Evolutionary conservation across 2,329 filamentous ascomycete genomes (phyloP).

Genomic region (Nemania abortiva): DNA sequence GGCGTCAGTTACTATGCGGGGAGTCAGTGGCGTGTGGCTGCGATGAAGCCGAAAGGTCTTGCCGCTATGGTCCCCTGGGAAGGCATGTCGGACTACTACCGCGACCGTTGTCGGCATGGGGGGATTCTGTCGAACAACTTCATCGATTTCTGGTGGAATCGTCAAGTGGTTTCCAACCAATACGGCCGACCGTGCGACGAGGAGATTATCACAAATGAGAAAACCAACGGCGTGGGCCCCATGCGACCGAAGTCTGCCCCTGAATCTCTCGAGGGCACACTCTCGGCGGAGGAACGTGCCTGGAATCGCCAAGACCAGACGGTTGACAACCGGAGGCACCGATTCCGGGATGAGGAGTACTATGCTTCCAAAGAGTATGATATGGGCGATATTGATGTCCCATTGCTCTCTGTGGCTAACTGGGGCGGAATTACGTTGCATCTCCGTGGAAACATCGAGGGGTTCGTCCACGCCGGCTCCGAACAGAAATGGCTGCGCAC

Average conservation of each 20-base stretch:
- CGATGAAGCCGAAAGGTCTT: slow-evolving; percentile 59
- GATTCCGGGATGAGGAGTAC: slow-evolving; percentile 72
- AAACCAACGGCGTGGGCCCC: neutral
- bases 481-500: slow-evolving; percentile 76
- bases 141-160: slow-evolving; percentile 75
- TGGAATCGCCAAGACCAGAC: slow-evolving; percentile 63
- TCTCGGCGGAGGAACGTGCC: slow-evolving; percentile 64
- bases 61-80: slow-evolving; percentile 64
- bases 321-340: slow-evolving; percentile 60
- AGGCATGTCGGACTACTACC: slow-evolving; percentile 66
- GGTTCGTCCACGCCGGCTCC: slow-evolving; percentile 72
- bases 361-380: slow-evolving; percentile 75
- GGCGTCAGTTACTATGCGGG: slow-evolving; percentile 64
- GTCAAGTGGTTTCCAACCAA: slow-evolving; percentile 75
- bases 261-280: slow-evolving; percentile 70
- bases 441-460: slow-evolving; percentile 75
- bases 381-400: slow-evolving; percentile 74
- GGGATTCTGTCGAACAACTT: slow-evolving; percentile 71
- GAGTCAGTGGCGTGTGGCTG: slow-evolving; percentile 63
- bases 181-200: slow-evolving; percentile 61
- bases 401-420: slow-evolving; percentile 74
- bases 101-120: slow-evolving; percentile 70
- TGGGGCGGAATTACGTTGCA: slow-evolving; percentile 79
- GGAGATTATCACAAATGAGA: slow-evolving; percentile 38
- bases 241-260: slow-evolving; percentile 13